Evolutionary conservation across 1,284 basidiomycete genomes (phyloP), one percentile per base, ranked within the genome.

Genomic region (Naganishia cerealis): DNA sequence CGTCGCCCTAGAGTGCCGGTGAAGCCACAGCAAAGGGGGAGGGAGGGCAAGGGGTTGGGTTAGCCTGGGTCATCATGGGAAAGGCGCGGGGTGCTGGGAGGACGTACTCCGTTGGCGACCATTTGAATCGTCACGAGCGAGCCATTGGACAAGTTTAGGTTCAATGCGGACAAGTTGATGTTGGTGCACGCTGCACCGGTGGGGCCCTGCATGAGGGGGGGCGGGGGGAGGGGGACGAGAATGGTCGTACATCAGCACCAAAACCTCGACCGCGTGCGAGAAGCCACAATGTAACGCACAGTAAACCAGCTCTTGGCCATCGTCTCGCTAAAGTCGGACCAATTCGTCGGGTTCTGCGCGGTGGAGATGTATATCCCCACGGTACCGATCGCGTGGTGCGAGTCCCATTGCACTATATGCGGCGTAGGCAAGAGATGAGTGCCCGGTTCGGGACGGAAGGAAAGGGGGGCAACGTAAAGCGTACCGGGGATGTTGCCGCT

Each of bases 181-280:
- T 85, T 84, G 69, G 88, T 81, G 77, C 89, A 90, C 73, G 83
- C 84, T 0, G 76, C 72, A 33, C 88, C 89, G 73, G 86, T 83
- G 52, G 85, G 84, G 48, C 74, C 58, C 67, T 72, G 57, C 13
- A n/a, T n/a, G 7, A 2, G n/a, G n/a, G 5, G n/a, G 2, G 15
- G 9, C 21, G 21, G 24, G 15, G 21, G 29, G 29, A 6, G 29
- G 29, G 29, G 29, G 29, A 33, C 29, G 29, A 33, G 29, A 33
- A 33, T 6, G 29, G 6, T 33, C 29, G 29, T 33, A 33, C 29
- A 33, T 33, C 29, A 33, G 29, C 29, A n/a, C n/a, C n/a, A n/a
- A n/a, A n/a, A n/a, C n/a, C n/a, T n/a, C n/a, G 29, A 33, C 29
- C 29, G 29, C 6, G 29, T 33, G 50, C 21, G 13, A n/a, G 21